Base-by-base conservation (phyloP, 106 monocot genomes). In the Hemerocallis citrina region DNA sequence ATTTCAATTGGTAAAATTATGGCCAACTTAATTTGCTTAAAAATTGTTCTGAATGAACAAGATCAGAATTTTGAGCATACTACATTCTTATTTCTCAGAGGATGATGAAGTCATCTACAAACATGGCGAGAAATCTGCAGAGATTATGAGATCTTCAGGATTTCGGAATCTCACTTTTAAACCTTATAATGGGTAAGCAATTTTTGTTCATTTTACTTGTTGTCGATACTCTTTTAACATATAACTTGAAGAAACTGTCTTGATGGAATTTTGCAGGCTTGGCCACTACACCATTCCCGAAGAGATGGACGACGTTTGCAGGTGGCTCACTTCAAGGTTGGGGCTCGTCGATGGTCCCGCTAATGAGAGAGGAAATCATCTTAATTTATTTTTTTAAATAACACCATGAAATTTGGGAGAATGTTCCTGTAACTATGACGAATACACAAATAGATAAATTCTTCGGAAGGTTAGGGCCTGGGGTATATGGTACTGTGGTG, bases 241-340 rank as follows among this genome's bases (percentile, higher is more conserved):
- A n/a, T 19, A 7, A 49, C 7, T 19, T 49, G 49, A 49, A 49
- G 15, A 49, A 49, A 10, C 21, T n/a, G 16, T 19, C 16, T 17
- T 25, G 36, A 44, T 3, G 1, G n/a, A 15, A 14, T 49, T 14
- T 5, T 71, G 68, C 81, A 98, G 96, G 52, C 81, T 91, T 46
- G 96, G 96, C 19, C 91, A 91, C 66, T 87, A 87, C 64, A 91
- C 90, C 8, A 60, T 96, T 15, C 95, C 95, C 16, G 85, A 81
- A 77, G 90, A 96, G 77, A 96, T 96, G 95, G 91, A 91, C 39
- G 96, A 98, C 59, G 91, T 91, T 15, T 73, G 81, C 81, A 87
- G 82, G 55, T 98, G 91, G 91, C 74, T 91, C 29, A 79, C 65
- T 2, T 66, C 84, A 24, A 72, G 69, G 30, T 47, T 98, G 67